Base-by-base conservation (phyloP, 1,139 yeast genomes). In the Saccharomycopsis phalli region DNA sequence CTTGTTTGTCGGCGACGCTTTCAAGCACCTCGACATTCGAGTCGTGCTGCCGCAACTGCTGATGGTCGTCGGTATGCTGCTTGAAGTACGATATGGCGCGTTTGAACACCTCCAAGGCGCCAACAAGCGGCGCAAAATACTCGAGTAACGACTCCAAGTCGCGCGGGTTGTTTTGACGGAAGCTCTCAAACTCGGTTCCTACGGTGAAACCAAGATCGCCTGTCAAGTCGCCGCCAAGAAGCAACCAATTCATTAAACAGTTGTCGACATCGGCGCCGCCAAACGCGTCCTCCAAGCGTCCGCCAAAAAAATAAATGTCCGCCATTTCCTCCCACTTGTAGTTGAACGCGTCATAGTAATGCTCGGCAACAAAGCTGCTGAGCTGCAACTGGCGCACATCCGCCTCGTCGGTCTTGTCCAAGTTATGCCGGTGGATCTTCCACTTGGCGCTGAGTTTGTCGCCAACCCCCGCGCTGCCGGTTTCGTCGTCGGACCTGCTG, bases 1-100 rank as follows among this genome's bases (percentile, higher is more conserved):
- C 54, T 5, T 42, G 33, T 4, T 38, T 33, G 29, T 45, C 50
- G 21, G 58, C 56, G 27, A 46, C 52, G 5, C 19, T 18, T 22
- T 52, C 51, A 28, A 56, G 50, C 4, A 42, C 37, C 10, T 26
- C 13, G 6, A 30, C 37, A 17, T 31, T 36, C n/a, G 16, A 21
- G 32, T 31, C 31, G 10, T 22, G 29, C 8, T 25, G 28, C 18
- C 28, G 34, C 10, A 39, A 25, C 13, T 39, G 36, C 8, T 19
- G 23, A 13, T 37, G 11, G 30, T 40, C 33, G 18, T 42, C 44
- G 14, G 42, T 39, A 22, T 42, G 35, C 27, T 45, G 38, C 21
- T 45, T 42, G 29, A 45, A 42, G 19, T 34, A 35, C 11, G 44
- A n/a, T 17, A 45, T 35, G 8, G 44, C 35, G n/a, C 25, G 35